These are phyloP conservation scores for Hemileia vastatrix DNA, from an alignment of 1,284 basidiomycete species.

Conservation along the genomic window DNA sequence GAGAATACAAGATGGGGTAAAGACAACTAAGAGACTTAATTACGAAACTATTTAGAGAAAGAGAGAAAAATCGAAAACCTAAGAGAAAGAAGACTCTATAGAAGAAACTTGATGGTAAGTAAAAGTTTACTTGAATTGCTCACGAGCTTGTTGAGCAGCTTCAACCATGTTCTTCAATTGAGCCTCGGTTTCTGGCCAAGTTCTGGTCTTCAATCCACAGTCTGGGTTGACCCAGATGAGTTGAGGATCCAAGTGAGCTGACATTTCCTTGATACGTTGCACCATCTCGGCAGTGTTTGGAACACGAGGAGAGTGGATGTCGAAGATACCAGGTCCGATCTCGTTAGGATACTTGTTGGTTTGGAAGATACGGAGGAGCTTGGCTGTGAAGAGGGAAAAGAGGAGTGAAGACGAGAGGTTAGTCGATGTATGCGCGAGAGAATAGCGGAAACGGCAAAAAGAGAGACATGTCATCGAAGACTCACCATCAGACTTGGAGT, in stretches of 20 bases:
- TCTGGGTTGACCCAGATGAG: slow-evolving; percentile 77
- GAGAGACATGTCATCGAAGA: slow-evolving; percentile 67
- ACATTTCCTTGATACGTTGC: slow-evolving; percentile 76
- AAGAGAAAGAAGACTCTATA: too few relatives aligned
- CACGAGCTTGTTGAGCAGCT: slow-evolving; percentile 75
- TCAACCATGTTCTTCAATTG: slow-evolving; percentile 39
- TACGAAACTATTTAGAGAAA: too few relatives aligned
- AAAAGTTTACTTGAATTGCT: slow-evolving; percentile 40
- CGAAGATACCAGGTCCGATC: slow-evolving; percentile 74
- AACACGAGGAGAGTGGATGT: slow-evolving; percentile 98
- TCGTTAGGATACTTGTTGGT: slow-evolving; percentile 91
- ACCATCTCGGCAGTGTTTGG: slow-evolving; percentile 87
- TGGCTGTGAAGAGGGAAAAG: slow-evolving; percentile 48
- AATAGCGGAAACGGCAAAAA: slow-evolving; percentile 48
- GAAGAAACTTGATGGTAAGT: too few relatives aligned
- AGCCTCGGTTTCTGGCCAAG: slow-evolving; percentile 85
- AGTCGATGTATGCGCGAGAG: too few relatives aligned
- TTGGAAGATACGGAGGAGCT: slow-evolving; percentile 91
- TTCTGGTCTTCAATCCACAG: slow-evolving; percentile 63
- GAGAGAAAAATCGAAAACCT: too few relatives aligned
- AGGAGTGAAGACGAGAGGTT: not conserved
- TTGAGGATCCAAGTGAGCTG: slow-evolving; percentile 38
- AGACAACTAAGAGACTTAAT: too few relatives aligned
- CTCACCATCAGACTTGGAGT: slow-evolving; percentile 46
- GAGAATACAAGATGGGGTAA: too few relatives aligned